A percentile compares a stretch with the other conserved stretches of the same genome.
Evolutionary conservation across 2,329 filamentous ascomycete species (phyloP).

Genomic region (Aspergillus ochraceoroseus): DNA sequence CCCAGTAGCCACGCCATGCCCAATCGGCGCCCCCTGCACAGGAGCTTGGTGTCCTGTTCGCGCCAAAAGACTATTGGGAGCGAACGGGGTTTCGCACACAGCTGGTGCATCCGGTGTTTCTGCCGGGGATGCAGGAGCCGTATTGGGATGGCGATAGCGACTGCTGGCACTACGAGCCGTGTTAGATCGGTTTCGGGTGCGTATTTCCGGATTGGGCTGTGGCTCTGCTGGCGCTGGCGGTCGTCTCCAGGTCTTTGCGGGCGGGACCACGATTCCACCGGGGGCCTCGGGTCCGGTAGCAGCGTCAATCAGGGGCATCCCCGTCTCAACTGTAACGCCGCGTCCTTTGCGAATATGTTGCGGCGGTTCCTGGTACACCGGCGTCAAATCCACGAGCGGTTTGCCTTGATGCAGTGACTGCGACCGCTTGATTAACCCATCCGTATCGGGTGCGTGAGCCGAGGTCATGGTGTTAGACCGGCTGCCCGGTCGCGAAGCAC

Average conservation of each 20-base stretch:
- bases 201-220: conserved; percentile 12
- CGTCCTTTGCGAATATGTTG: conserved; percentile 35
- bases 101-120: conserved; percentile 16
- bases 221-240: conserved; percentile 21
- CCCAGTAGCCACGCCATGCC: conserved; percentile 41
- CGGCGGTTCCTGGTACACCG: conserved; percentile 60
- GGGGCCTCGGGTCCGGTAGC: conserved; percentile 40
- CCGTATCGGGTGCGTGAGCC: conserved; percentile 21
- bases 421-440: conserved; percentile 41
- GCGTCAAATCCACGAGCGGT: conserved; percentile 65
- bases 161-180: conserved; percentile 31
- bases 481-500: conserved; percentile 24
- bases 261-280: conserved; percentile 34
- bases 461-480: conserved; percentile 36
- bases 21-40: conserved; percentile 22
- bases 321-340: conserved; percentile 43
- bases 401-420: conserved; percentile 48
- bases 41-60: conserved; percentile 21
- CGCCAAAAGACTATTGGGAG: conserved; percentile 38
- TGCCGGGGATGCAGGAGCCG: conserved; percentile 13
- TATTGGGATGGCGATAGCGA: conserved; percentile 14
- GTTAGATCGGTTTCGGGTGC: conserved; percentile 33
- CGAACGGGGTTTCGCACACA: no score
- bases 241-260: conserved; percentile 40
- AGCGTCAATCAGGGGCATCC: conserved; percentile 39